A percentile compares a stretch with the other conserved stretches of the same genome.
phyloP scores from a whole-genome alignment of 2,329 filamentous ascomycete species.

The Trichophyton verrucosum region DNA sequence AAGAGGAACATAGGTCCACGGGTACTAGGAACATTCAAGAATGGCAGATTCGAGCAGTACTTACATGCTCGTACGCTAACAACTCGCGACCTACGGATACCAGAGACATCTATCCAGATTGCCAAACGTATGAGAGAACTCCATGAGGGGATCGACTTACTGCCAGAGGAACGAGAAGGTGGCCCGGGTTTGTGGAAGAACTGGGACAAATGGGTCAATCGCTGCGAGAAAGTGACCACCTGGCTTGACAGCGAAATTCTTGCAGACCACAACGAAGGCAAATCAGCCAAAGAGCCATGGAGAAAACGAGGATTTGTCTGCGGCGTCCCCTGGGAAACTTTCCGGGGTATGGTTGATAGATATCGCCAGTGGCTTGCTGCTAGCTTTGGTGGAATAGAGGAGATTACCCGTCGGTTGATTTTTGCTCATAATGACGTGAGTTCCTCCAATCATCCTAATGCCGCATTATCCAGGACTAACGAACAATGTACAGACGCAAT shows the following conservation, averaged over 20 bases:
- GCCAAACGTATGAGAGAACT: conserved; percentile 95
- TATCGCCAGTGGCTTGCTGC: conserved; percentile 64
- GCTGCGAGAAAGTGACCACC: conserved; percentile 41
- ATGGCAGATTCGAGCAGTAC: conserved; percentile 92
- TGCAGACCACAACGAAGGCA: conserved; percentile 31
- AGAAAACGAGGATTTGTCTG: conserved; percentile 63
- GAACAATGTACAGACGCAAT: conserved; percentile 60
- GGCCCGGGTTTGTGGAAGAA: conserved; percentile 82
- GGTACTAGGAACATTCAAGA: conserved; percentile 80
- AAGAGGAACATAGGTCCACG: conserved; percentile 88
- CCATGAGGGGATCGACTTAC: conserved; percentile 81
- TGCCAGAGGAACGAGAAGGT: conserved; percentile 61
- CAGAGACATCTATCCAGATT: conserved; percentile 80
- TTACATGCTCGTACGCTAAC: conserved; percentile 76
- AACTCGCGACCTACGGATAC: conserved; percentile 59
- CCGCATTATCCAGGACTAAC: conserved; percentile 10
- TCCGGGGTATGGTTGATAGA: conserved; percentile 60
- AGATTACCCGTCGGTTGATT: conserved; percentile 62
- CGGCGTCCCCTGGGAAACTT: conserved; percentile 68
- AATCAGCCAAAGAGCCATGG: conserved; percentile 44
- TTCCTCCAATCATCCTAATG: conserved; percentile 7
- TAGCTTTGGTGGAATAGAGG: conserved; percentile 54
- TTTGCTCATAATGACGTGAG: conserved; percentile 97
- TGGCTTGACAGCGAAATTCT: conserved; percentile 49
- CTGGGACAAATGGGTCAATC: conserved; percentile 83